Evolutionary conservation across 345 rosid species (phyloP).

Genomic region (Syzygium aqueum): DNA sequence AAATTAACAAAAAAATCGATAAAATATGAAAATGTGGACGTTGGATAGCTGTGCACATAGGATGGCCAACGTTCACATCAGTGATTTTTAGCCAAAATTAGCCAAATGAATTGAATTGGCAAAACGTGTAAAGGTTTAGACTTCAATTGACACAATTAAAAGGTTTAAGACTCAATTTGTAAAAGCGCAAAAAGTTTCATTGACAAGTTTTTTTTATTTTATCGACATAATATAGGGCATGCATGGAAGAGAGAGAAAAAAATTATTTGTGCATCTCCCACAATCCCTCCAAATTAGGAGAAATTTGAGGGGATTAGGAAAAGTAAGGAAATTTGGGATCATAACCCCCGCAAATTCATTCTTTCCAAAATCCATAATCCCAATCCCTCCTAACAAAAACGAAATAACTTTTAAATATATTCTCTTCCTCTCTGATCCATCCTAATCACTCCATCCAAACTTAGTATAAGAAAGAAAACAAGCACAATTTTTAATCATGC

Average conservation of each 20-base stretch:
- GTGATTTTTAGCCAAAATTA: too few species aligned
- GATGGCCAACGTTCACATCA: too few species aligned
- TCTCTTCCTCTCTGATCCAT: background rate
- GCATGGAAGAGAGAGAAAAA: background rate
- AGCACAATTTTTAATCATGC: background rate
- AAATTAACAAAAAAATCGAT: too few species aligned
- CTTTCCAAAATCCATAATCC: background rate
- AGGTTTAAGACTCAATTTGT: too few species aligned
- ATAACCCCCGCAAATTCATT: background rate
- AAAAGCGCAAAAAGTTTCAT: too few species aligned
- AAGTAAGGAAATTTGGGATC: background rate
- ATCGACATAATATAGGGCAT: background rate
- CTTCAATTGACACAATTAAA: too few species aligned
- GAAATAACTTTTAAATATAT: background rate
- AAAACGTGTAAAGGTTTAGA: too few species aligned
- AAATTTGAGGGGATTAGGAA: background rate
- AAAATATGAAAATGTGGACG: too few species aligned
- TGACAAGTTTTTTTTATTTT: background rate
- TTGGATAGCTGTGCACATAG: too few species aligned
- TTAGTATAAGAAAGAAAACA: background rate
- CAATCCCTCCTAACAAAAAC: background rate
- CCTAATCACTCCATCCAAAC: background rate
- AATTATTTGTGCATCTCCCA: background rate
- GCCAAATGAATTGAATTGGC: too few species aligned
- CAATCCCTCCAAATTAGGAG: background rate